These are phyloP conservation scores for Sordariomycetes sp. DNA, from an alignment of 2,329 filamentous ascomycete species.

Conservation along the genomic window DNA sequence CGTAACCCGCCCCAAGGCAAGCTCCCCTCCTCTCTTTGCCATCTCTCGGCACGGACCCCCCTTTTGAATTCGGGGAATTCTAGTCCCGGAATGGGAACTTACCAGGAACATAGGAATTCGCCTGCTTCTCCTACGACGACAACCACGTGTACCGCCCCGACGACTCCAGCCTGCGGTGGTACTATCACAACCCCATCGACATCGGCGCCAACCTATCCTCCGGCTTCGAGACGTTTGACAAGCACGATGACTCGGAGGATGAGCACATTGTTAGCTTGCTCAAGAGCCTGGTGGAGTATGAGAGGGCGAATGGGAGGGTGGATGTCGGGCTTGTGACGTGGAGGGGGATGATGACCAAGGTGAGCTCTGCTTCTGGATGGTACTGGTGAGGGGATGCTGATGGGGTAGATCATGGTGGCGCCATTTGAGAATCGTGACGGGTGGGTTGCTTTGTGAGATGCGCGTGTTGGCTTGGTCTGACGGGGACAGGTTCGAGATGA, in stretches of 20 bases:
- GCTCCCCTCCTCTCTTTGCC: neutral
- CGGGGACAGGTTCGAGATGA: conserved; percentile 72
- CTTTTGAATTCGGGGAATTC: too few species aligned
- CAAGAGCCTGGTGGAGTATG: conserved; percentile 59
- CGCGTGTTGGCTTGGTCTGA: neutral
- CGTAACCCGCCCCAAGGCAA: conserved; percentile 1
- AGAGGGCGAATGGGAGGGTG: conserved; percentile 54
- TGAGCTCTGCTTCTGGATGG: conserved; percentile 20
- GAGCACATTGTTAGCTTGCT: conserved; percentile 81
- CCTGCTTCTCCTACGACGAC: conserved; percentile 87
- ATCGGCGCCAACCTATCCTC: conserved; percentile 61
- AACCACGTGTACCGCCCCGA: conserved; percentile 65
- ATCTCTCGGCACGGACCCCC: too few species aligned
- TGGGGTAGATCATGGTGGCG: conserved; percentile 64
- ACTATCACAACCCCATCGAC: conserved; percentile 53
- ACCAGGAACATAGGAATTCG: conserved; percentile 53
- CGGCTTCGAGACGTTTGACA: conserved; percentile 72
- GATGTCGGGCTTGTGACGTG: conserved; percentile 79
- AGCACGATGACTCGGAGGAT: conserved; percentile 59
- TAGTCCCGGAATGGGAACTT: neutral
- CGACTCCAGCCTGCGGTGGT: conserved; percentile 73
- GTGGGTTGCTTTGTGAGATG: conserved; percentile 25
- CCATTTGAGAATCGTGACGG: conserved; percentile 74
- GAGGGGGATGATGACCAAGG: conserved; percentile 98
- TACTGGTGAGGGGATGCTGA: conserved; percentile 3